A percentile compares a stretch with the other conserved stretches of the same genome.
phyloP scores from a whole-genome alignment of 176 grass and related monocot species.

The Carex myosuroides region DNA sequence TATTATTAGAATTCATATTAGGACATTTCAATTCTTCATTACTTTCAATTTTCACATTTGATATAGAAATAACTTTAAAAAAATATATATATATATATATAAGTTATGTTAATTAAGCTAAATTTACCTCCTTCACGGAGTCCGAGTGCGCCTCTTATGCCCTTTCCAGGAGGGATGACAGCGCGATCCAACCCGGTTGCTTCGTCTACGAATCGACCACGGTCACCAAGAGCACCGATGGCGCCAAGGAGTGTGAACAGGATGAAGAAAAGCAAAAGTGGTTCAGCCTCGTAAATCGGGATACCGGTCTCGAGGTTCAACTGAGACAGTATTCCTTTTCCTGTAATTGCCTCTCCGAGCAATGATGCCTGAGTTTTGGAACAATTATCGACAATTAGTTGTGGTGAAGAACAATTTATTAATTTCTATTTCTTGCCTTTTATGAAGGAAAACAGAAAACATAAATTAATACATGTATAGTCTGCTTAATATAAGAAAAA shows the following conservation, averaged over 20 bases:
- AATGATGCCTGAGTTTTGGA: conserved; percentile 52
- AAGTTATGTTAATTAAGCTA: not conserved
- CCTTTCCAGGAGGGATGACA: conserved; percentile 84
- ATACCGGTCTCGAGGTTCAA: conserved; percentile 95
- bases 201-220: conserved; percentile 72
- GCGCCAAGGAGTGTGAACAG: conserved; percentile 98
- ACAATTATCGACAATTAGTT: not conserved
- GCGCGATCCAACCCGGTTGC: conserved; percentile 69
- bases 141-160: conserved; percentile 61
- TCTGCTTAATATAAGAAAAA: not conserved
- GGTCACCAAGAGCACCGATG: conserved; percentile 93
- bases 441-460: not conserved
- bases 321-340: conserved; percentile 89
- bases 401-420: not conserved
- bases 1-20: not conserved
- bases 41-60: not conserved
- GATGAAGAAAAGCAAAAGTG: conserved; percentile 99
- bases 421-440: not conserved
- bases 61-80: not conserved
- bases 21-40: not conserved
- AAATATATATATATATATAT: too few species aligned
- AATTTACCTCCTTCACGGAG: conserved; percentile 74
- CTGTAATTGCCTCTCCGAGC: conserved; percentile 94
- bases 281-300: conserved; percentile 98
- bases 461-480: not conserved